Evolutionary conservation across 1,284 basidiomycete species (phyloP).

Genomic region (Tremellales sp.): DNA sequence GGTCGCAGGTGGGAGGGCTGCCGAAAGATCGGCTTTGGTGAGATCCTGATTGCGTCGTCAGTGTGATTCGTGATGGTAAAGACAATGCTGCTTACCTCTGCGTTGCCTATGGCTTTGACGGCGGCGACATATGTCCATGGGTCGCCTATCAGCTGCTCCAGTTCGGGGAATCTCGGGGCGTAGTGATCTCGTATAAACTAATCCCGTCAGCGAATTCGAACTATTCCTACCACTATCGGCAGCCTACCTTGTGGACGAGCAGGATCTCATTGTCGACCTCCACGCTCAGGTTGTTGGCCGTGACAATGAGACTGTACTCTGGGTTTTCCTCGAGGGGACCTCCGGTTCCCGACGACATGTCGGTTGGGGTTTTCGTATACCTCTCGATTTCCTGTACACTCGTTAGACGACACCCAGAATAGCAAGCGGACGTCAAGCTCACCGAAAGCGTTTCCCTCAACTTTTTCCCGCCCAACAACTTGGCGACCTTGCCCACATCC

Average conservation of each 20-base stretch:
- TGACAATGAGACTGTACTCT: slow-evolving; percentile 94
- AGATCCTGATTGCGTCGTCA: too few relatives aligned
- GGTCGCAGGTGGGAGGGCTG: slow-evolving; percentile 81
- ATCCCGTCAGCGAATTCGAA: too few relatives aligned
- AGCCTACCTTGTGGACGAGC: slow-evolving; percentile 97
- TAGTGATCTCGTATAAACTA: slow-evolving; percentile 99
- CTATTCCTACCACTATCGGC: slow-evolving; percentile 56
- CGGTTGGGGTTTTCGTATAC: slow-evolving; percentile 70
- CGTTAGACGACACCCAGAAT: not conserved
- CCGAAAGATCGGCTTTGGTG: slow-evolving; percentile 73
- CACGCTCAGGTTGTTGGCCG: slow-evolving; percentile 96
- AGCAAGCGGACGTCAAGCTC: slow-evolving; percentile 18
- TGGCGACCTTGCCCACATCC: slow-evolving; percentile 81
- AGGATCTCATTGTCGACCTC: slow-evolving; percentile 98
- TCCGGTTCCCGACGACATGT: slow-evolving; percentile 61
- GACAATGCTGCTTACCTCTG: too few relatives aligned
- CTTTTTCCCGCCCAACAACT: slow-evolving; percentile 76
- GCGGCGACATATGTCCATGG: slow-evolving; percentile 89
- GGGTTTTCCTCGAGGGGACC: slow-evolving; percentile 82
- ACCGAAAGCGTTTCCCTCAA: slow-evolving; percentile 83
- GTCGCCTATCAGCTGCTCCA: slow-evolving; percentile 90
- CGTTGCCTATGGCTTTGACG: slow-evolving; percentile 83
- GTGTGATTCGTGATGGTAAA: too few relatives aligned
- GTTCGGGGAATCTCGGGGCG: slow-evolving; percentile 89
- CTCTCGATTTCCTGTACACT: slow-evolving; percentile 73